These are phyloP conservation scores for Fusarium sp. DNA, from an alignment of 2,329 filamentous ascomycete species.

Conservation along the genomic window DNA sequence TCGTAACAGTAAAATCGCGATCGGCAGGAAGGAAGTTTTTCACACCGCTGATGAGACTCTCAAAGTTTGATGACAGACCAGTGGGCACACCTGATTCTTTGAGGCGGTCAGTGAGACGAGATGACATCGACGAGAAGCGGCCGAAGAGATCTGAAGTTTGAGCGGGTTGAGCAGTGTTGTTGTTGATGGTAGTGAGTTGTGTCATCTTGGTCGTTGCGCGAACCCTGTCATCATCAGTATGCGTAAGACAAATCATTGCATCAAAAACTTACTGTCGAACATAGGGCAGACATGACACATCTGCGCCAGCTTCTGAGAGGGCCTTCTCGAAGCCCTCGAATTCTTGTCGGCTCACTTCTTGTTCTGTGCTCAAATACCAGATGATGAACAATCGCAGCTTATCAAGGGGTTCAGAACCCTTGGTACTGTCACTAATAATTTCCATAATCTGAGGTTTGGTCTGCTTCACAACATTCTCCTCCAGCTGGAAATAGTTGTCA, in stretches of 20 bases:
- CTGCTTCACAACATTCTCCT: constrained; percentile 92
- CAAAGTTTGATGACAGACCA: constrained; percentile 80
- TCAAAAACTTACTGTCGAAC: constrained; percentile 76
- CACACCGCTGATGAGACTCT: constrained; percentile 92
- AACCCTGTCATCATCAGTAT: constrained; percentile 66
- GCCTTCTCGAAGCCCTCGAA: constrained; percentile 89
- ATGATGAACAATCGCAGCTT: constrained; percentile 96
- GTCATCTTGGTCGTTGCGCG: constrained; percentile 98
- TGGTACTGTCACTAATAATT: constrained; percentile 81
- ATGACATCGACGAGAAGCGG: constrained; percentile 91
- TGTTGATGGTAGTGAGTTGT: constrained; percentile 92
- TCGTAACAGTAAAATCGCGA: constrained; percentile 94
- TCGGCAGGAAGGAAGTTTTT: constrained; percentile 98
- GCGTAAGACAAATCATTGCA: neutral
- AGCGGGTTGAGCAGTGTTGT: constrained; percentile 72
- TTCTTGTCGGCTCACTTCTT: constrained; percentile 84
- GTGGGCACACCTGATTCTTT: constrained; percentile 87
- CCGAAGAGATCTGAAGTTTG: constrained; percentile 84
- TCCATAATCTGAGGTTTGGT: constrained; percentile 90
- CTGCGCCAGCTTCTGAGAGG: constrained; percentile 78
- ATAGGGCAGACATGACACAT: constrained; percentile 84
- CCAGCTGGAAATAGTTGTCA: constrained; percentile 95
- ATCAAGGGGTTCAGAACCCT: constrained; percentile 86
- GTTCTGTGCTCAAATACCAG: constrained; percentile 95
- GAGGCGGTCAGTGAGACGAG: constrained; percentile 90